Conservation (phyloP, 305 asterid genomes). For the Fraxinus nigra region DNA sequence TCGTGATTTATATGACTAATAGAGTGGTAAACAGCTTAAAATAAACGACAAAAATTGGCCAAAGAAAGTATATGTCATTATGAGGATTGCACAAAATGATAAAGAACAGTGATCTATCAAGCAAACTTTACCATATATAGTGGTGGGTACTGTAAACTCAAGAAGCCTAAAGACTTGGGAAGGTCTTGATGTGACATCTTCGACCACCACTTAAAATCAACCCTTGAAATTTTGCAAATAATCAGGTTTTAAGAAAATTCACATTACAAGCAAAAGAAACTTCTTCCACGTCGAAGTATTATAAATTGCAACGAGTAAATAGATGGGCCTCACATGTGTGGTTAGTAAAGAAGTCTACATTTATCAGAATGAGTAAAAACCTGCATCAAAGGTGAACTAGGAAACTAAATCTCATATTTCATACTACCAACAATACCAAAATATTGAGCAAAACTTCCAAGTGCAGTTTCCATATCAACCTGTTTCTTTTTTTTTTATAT, state of each 20-base stretch:
- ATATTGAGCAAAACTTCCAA: not conserved
- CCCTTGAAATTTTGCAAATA: not conserved
- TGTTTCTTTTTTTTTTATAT: slow-evolving; percentile 23
- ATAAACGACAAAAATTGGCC: not conserved
- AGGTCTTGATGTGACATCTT: not conserved
- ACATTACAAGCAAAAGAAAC: not conserved
- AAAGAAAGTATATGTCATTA: not conserved
- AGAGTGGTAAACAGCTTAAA: not conserved
- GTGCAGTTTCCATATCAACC: slow-evolving; percentile 18
- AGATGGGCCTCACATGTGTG: not conserved
- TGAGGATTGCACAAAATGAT: not conserved
- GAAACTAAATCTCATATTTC: not conserved
- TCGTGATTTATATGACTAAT: not conserved
- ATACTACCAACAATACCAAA: not conserved
- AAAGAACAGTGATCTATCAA: not conserved
- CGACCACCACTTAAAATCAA: not conserved
- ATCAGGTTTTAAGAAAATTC: not conserved
- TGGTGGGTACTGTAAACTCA: not conserved
- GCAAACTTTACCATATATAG: not conserved
- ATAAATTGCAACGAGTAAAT: not conserved
- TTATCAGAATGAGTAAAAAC: not conserved
- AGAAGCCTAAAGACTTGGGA: not conserved
- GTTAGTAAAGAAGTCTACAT: not conserved
- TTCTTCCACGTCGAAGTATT: not conserved
- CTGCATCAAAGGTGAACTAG: not conserved